Conservation (phyloP, 805 yeast genomes). For the Myxozyma geophila region DNA sequence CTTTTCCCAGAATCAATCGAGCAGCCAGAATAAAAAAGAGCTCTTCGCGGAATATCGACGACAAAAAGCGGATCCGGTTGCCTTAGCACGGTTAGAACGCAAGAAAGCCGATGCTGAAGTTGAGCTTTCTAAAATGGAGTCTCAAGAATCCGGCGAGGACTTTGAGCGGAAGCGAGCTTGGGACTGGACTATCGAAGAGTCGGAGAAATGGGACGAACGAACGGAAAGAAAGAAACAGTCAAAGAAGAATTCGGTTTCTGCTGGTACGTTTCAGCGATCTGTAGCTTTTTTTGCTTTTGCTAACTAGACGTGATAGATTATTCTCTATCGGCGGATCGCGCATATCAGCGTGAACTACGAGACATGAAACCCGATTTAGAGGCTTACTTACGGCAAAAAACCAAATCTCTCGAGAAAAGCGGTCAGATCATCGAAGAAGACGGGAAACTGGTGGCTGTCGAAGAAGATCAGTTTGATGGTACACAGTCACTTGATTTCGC, state of each 20-base stretch:
- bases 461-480: constrained; percentile 28
- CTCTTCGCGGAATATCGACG: constrained; percentile 35
- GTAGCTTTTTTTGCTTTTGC: background rate
- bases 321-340: constrained; percentile 60
- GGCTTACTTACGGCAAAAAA: constrained; percentile 51
- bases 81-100: constrained; percentile 37
- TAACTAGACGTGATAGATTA: constrained; percentile 45
- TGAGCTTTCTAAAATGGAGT: constrained; percentile 48
- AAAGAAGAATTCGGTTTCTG: constrained; percentile 48
- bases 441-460: constrained; percentile 29
- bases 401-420: constrained; percentile 38
- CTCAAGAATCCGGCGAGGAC: constrained; percentile 48
- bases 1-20: constrained; percentile 29
- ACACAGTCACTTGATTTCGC: constrained; percentile 38
- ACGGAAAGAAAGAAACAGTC: constrained; percentile 43
- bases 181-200: constrained; percentile 67
- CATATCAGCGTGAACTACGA: constrained; percentile 60
- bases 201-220: constrained; percentile 63
- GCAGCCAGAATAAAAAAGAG: constrained; percentile 33
- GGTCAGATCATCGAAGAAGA: constrained; percentile 38
- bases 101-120: constrained; percentile 48
- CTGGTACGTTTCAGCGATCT: constrained; percentile 37
- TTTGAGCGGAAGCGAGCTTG: constrained; percentile 52
- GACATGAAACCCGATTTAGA: constrained; percentile 49
- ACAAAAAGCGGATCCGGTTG: constrained; percentile 31